Evolutionary conservation across 225 moss, liverwort and hornwort genomes (phyloP).

Genomic region (Rhytidiadelphus loreus): DNA sequence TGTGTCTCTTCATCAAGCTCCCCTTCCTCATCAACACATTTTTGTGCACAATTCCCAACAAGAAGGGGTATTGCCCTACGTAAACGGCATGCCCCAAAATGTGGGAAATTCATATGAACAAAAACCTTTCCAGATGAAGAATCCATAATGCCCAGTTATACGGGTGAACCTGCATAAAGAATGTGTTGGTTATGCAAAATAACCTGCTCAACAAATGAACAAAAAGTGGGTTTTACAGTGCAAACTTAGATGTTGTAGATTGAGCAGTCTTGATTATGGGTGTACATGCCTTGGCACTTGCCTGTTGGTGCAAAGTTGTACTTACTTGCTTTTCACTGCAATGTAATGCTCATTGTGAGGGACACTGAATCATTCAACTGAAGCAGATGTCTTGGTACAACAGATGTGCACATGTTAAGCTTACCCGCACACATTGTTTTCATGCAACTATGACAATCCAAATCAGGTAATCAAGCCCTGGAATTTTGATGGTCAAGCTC

Average conservation of each 20-base stretch:
- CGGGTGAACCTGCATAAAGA: accelerated
- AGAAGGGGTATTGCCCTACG: accelerated
- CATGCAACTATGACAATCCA: neutral
- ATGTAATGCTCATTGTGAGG: neutral
- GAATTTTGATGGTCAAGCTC: neutral
- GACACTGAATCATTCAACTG: neutral
- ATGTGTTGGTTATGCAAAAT: too few relatives aligned
- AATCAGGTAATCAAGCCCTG: neutral
- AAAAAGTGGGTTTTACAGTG: accelerated
- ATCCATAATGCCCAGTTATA: accelerated
- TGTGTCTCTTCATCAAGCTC: too few relatives aligned
- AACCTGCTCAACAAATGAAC: too few relatives aligned
- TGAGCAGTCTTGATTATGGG: neutral
- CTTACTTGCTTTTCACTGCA: neutral
- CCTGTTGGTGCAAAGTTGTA: neutral
- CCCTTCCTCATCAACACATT: neutral
- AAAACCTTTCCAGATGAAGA: accelerated
- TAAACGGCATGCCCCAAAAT: neutral
- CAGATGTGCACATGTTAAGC: neutral
- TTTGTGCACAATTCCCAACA: neutral
- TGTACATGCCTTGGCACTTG: neutral
- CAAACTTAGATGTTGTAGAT: neutral
- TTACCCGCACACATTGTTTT: neutral
- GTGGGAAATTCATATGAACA: accelerated
- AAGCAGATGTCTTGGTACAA: neutral